These are phyloP conservation scores for Fragilaria crotonensis DNA, from an alignment of 108 stramenopile species.

Conservation along the genomic window DNA sequence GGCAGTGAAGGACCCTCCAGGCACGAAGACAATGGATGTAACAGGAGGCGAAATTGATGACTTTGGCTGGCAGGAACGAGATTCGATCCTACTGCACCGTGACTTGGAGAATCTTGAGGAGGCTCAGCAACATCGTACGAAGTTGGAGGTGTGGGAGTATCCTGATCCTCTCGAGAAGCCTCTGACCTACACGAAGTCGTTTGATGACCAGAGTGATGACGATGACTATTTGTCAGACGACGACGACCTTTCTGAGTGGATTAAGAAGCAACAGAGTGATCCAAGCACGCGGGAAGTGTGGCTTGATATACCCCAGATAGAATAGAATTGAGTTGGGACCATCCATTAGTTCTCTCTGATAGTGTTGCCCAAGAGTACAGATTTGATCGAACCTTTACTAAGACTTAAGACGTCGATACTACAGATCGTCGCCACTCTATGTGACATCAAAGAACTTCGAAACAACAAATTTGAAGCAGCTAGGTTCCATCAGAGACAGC, in stretches of 20 bases:
- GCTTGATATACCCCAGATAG: background rate
- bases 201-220: background rate
- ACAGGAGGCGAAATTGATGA: slow-evolving; percentile 1
- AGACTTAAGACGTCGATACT: no score
- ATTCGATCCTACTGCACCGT: background rate
- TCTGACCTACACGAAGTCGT: background rate
- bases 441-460: no score
- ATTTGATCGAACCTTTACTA: no score
- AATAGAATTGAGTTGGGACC: no score
- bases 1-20: background rate
- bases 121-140: background rate
- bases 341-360: no score
- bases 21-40: background rate
- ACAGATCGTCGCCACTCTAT: no score
- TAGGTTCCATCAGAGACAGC: no score
- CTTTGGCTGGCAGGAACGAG: background rate
- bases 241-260: background rate
- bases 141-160: slow-evolving; percentile 6
- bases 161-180: slow-evolving; percentile 8
- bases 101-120: background rate
- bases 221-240: background rate
- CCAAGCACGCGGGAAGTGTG: background rate
- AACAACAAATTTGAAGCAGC: no score
- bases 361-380: no score
- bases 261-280: background rate